Base-by-base conservation (phyloP, 257 asterid species). In the Plectranthus barbatus region DNA sequence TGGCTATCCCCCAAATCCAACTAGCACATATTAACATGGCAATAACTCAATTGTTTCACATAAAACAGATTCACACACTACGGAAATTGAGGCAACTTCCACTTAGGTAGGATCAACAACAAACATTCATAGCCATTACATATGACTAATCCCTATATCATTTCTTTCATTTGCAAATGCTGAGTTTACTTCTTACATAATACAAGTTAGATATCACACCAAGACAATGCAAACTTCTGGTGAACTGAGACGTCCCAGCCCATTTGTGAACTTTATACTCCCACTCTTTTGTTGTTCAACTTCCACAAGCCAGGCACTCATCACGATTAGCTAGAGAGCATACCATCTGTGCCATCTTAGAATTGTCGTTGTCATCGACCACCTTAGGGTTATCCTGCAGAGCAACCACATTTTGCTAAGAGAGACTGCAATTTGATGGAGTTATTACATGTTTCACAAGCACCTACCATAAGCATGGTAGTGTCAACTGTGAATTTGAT, bases 401-500 rank as follows among this genome's bases (percentile, higher is more conserved):
- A 51, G 7, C 33, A 15, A 46, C 45, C 64, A 47, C 4, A 1
- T 56, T 42, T 17, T 9, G 11, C 19, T 44, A 31, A 3, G 4
- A 36, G 31, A 26, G 31, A 26, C 31, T 26, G 10, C 9, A 37
- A 14, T 24, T 34, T 3, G 1, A 13, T 42, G 10, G 37, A 31
- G 29, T 42, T 37, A 13, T 14, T 26, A 17, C 19, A 33, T 6
- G 15, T 31, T n/a, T 10, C 49, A 49, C 34, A 29, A 58, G 26
- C 26, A 39, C 41, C 37, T 69, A 86, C 96, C 78, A 83, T 85
- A 37, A 88, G 55, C 84, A 84, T 80, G 23, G 84, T 36, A 17
- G 95, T 82, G 75, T 92, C 95, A 0, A 92, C 96, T 3, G 98
- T 92, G 74, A 86, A 89, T 73, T 92, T 84, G 75, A 89, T 89